Conservation (phyloP, 2,329 filamentous ascomycete species). For the Aureobasidium sp. region DNA sequence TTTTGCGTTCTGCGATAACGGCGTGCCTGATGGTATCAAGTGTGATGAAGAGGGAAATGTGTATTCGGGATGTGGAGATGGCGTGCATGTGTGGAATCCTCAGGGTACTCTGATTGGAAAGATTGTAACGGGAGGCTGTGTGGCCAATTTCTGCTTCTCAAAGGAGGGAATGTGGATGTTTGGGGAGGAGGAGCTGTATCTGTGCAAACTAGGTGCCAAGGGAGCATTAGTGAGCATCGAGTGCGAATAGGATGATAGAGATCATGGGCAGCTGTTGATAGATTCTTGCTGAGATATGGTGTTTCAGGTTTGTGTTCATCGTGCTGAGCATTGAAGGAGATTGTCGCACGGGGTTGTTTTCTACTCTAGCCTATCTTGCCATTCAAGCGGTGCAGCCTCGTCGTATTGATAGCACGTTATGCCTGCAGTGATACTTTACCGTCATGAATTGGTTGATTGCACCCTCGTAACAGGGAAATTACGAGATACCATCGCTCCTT, state of each 20-base stretch:
- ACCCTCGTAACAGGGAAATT: background rate
- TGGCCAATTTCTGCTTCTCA: slow-evolving; percentile 29
- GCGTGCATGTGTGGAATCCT: slow-evolving; percentile 47
- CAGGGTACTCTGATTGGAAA: slow-evolving; percentile 49
- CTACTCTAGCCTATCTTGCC: background rate
- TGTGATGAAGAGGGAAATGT: slow-evolving; percentile 49
- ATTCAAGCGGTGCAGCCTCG: background rate
- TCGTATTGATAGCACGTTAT: background rate
- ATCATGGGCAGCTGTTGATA: background rate
- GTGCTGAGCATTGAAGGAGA: background rate
- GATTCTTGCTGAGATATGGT: background rate
- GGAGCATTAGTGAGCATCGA: slow-evolving; percentile 18
- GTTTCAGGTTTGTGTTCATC: background rate
- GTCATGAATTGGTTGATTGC: background rate
- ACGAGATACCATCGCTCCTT: background rate
- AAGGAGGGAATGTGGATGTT: slow-evolving; percentile 22
- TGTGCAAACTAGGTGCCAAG: slow-evolving; percentile 16
- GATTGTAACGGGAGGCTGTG: slow-evolving; percentile 43
- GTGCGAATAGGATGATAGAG: slow-evolving; percentile 13
- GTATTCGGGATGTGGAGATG: slow-evolving; percentile 49
- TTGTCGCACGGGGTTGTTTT: background rate
- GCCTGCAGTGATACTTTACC: background rate
- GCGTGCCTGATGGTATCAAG: slow-evolving; percentile 54
- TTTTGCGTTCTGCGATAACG: slow-evolving; percentile 48
- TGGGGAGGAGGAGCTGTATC: slow-evolving; percentile 20